These are phyloP conservation scores for Jimgerdemannia lactiflua DNA, from an alignment of 192 early-diverging fungal genomes.

Conservation along the genomic window DNA sequence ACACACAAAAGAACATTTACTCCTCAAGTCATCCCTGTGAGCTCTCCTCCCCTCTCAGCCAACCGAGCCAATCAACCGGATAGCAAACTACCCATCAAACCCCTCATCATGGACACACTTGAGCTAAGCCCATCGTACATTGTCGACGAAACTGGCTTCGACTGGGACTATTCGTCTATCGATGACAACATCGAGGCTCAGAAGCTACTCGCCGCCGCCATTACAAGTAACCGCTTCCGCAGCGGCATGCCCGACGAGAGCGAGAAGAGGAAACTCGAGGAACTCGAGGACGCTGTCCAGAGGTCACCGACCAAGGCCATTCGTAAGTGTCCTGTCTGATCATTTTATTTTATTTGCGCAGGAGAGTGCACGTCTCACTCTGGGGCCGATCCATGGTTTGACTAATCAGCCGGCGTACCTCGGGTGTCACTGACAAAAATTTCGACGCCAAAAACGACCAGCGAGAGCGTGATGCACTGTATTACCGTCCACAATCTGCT, in stretches of 20 bases:
- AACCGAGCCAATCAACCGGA: too few species aligned
- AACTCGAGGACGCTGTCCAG: conserved; percentile 15
- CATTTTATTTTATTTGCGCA: background rate
- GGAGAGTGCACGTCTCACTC: background rate
- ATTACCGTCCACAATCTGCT: too few species aligned
- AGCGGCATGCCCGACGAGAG: conserved; percentile 25
- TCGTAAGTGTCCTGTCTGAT: conserved; percentile 9
- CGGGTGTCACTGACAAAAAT: too few species aligned
- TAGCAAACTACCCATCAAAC: too few species aligned
- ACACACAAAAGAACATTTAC: too few species aligned
- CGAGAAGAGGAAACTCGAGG: conserved; percentile 35
- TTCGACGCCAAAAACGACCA: too few species aligned
- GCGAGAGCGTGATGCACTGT: too few species aligned
- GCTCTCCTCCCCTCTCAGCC: too few species aligned
- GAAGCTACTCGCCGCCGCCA: conserved; percentile 39
- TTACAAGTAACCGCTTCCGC: conserved; percentile 38
- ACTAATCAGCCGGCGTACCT: background rate
- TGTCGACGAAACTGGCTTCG: background rate
- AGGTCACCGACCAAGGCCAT: conserved; percentile 17
- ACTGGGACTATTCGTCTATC: conserved; percentile 3
- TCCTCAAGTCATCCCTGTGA: too few species aligned
- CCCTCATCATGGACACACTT: too few species aligned
- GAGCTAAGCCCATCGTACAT: background rate
- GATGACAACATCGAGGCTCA: conserved; percentile 39
- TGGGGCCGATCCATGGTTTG: background rate